Conservation (phyloP, 2,329 filamentous ascomycete genomes). For the Penicillium freii region DNA sequence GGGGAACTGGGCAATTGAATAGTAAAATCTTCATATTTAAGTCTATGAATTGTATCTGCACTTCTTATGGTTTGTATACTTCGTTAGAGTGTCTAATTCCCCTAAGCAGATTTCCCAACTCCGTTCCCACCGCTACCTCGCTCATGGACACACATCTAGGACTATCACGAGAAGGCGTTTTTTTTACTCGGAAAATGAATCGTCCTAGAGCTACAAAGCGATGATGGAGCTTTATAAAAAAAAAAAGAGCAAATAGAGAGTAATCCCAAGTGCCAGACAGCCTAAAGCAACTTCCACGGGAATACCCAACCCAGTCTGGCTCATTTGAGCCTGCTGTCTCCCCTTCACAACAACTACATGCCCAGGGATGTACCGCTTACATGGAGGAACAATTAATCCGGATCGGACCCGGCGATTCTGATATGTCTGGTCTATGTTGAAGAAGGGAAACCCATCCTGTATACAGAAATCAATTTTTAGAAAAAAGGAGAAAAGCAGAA, state of each 20-base stretch:
- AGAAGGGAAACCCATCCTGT: conserved; percentile 8
- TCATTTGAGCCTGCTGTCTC: no score
- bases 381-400: background rate
- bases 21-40: background rate
- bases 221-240: no score
- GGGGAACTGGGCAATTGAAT: background rate
- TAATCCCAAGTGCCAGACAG: no score
- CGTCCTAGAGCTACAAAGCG: no score
- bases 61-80: background rate
- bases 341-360: background rate
- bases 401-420: background rate
- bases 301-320: no score
- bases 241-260: no score
- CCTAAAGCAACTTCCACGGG: no score
- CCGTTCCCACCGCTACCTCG: background rate
- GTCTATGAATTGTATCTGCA: background rate
- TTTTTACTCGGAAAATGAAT: background rate
- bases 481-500: conserved; percentile 12
- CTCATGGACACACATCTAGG: background rate
- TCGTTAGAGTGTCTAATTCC: background rate
- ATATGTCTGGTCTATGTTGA: background rate
- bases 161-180: background rate
- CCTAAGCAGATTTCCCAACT: background rate
- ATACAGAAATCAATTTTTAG: background rate
- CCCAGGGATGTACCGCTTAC: background rate